Evolutionary conservation across 441 rosid genomes (phyloP).

Genomic region (Lepidium campestre): DNA sequence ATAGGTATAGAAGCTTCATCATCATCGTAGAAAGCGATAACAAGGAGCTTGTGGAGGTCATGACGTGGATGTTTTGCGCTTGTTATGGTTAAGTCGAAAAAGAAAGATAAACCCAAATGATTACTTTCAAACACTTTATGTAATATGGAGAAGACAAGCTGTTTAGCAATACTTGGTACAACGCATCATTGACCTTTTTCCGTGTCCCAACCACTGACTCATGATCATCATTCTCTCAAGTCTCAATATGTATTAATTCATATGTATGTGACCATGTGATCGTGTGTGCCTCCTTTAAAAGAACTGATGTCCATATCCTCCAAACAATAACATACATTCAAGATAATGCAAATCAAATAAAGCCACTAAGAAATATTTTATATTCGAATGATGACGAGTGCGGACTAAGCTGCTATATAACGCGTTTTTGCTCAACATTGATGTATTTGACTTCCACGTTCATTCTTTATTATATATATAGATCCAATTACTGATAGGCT

Average conservation of each 20-base stretch:
- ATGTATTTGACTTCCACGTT: slow-evolving; percentile 5
- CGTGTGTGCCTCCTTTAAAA: slow-evolving; percentile 10
- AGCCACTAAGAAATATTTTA: neutral
- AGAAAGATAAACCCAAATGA: neutral
- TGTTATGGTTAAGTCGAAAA: neutral
- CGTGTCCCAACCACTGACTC: slow-evolving; percentile 21
- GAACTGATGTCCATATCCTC: neutral
- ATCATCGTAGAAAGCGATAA: neutral
- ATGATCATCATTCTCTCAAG: neutral
- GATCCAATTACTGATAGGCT: neutral
- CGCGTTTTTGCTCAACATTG: slow-evolving; percentile 11
- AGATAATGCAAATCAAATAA: neutral
- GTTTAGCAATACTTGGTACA: slow-evolving; percentile 1
- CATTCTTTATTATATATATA: neutral
- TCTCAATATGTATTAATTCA: neutral
- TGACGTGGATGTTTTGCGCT: neutral
- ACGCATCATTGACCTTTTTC: neutral
- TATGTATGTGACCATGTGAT: neutral
- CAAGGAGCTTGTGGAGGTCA: neutral
- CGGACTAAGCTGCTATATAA: neutral
- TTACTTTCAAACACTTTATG: neutral
- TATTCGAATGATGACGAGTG: neutral
- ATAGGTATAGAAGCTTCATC: neutral
- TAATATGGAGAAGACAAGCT: neutral
- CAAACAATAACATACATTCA: neutral